These are phyloP conservation scores for Chalciporus sp. DNA, from an alignment of 1,284 basidiomycete species.

Conservation along the genomic window DNA sequence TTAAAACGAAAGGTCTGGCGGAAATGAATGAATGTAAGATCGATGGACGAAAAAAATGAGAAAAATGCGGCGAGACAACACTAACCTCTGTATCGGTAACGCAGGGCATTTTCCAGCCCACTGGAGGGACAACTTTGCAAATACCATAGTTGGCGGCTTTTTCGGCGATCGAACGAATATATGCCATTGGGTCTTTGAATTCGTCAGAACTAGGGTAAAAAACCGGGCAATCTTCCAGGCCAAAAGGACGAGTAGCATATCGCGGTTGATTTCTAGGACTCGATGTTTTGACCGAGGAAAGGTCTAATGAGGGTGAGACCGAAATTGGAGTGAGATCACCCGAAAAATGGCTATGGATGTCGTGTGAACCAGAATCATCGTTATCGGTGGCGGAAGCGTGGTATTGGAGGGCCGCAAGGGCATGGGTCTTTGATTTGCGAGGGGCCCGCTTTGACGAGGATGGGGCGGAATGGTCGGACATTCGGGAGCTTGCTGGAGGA, in stretches of 20 bases:
- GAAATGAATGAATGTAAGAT: constrained; percentile 30
- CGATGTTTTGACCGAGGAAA: constrained; percentile 69
- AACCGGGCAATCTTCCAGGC: constrained; percentile 86
- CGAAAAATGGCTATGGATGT: constrained; percentile 48
- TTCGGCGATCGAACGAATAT: constrained; percentile 85
- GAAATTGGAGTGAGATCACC: constrained; percentile 57
- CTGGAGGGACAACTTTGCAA: constrained; percentile 94
- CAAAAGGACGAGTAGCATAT: constrained; percentile 70
- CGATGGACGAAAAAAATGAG: constrained; percentile 24
- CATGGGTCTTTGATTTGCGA: constrained; percentile 85
- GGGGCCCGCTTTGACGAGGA: constrained; percentile 66
- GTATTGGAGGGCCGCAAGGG: constrained; percentile 71
- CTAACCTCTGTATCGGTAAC: constrained; percentile 90
- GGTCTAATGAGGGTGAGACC: constrained; percentile 61
- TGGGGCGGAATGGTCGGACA: constrained; percentile 33
- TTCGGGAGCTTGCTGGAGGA: constrained; percentile 20
- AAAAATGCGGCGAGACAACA: constrained; percentile 30
- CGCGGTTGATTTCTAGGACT: constrained; percentile 47
- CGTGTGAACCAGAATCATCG: constrained; percentile 43
- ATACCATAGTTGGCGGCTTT: constrained; percentile 84
- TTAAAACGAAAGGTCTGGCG: constrained; percentile 88
- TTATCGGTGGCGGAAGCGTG: constrained; percentile 59
- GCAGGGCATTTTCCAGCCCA: constrained; percentile 95
- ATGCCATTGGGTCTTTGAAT: constrained; percentile 95
- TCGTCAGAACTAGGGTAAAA: constrained; percentile 90